Evolutionary conservation across 2,329 filamentous ascomycete genomes (phyloP).

Genomic region (Ophiostoma piceae): DNA sequence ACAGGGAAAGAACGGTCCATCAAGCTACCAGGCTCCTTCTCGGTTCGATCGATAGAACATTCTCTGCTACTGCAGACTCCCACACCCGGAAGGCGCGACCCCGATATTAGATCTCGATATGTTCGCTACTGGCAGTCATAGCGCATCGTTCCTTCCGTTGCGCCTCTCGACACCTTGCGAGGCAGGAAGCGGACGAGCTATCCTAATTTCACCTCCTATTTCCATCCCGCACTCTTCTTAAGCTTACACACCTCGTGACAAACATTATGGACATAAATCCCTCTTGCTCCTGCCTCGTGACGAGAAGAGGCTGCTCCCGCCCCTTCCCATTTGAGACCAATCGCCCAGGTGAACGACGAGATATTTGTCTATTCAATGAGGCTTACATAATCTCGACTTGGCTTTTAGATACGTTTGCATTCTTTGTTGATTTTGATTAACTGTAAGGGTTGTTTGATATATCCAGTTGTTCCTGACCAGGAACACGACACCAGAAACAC

Average conservation of each 20-base stretch:
- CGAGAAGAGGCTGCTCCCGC: neutral
- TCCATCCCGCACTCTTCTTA: neutral
- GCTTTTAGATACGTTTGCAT: neutral
- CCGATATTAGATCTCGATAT: conserved; percentile 10
- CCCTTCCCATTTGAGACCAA: conserved; percentile 1
- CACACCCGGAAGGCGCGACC: neutral
- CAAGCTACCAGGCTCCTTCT: conserved; percentile 8
- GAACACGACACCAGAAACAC: too few species aligned
- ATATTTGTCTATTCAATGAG: too few species aligned
- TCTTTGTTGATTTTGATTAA: too few species aligned
- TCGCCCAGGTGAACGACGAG: neutral
- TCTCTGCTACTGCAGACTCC: neutral
- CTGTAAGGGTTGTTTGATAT: too few species aligned
- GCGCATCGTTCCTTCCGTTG: conserved; percentile 12
- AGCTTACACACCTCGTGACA: neutral
- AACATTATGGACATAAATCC: neutral
- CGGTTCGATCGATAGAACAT: neutral
- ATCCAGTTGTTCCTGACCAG: too few species aligned
- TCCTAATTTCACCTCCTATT: neutral
- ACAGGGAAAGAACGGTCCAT: neutral
- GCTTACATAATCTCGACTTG: neutral
- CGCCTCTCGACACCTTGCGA: neutral
- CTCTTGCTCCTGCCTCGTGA: conserved; percentile 2
- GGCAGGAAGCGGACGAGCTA: neutral
- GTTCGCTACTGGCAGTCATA: neutral